These are phyloP conservation scores for Talaromyces stipitatus DNA, from an alignment of 495 filamentous ascomycete genomes.

Conservation along the genomic window DNA sequence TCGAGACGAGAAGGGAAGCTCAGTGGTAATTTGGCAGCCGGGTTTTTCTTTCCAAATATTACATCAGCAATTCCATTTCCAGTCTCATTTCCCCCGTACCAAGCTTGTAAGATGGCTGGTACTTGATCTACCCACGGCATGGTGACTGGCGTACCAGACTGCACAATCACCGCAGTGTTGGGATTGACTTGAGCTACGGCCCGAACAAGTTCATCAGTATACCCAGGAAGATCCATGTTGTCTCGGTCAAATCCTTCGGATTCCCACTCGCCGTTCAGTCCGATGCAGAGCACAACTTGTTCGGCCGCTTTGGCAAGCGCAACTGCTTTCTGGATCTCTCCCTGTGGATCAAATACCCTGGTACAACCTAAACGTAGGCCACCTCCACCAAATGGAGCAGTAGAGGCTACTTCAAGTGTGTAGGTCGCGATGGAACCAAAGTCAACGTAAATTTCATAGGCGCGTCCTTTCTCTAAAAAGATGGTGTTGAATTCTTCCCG, in stretches of 20 bases:
- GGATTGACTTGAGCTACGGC: constrained; percentile 65
- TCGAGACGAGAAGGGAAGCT: constrained; percentile 59
- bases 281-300: constrained; percentile 71
- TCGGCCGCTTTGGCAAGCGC: constrained; percentile 55
- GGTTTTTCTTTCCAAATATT: constrained; percentile 47
- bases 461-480: no score
- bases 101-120: constrained; percentile 62
- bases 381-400: constrained; percentile 61
- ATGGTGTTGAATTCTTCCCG: no score
- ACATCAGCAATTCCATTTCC: constrained; percentile 57
- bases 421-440: no score
- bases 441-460: no score
- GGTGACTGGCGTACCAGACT: constrained; percentile 74
- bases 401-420: no score
- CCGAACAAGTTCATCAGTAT: constrained; percentile 66
- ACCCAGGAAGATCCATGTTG: constrained; percentile 73
- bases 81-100: constrained; percentile 61
- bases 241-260: constrained; percentile 77
- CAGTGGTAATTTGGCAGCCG: constrained; percentile 45
- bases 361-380: constrained; percentile 73
- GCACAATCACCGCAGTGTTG: constrained; percentile 68
- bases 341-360: constrained; percentile 56
- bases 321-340: constrained; percentile 57
- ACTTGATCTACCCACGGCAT: constrained; percentile 74
- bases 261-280: constrained; percentile 80